Conservation (phyloP, 179 eudicot genomes). For the Carnegiea gigantea region DNA sequence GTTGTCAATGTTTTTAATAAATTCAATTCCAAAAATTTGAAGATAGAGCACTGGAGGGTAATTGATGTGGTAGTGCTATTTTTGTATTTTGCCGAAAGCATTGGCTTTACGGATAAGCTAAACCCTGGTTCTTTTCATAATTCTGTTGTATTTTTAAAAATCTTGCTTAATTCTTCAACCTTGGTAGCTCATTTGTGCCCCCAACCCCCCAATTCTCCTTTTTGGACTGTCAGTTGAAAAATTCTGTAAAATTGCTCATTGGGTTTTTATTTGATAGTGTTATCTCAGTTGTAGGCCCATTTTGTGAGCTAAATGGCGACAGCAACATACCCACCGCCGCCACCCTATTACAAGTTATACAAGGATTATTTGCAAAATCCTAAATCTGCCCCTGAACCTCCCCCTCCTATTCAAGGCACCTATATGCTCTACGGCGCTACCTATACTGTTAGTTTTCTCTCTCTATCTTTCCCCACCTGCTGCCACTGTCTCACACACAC, state of each 20-base stretch:
- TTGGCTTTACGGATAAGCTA: neutral
- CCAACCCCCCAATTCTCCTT: neutral
- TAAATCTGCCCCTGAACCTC: slow-evolving; percentile 69
- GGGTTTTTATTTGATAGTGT: neutral
- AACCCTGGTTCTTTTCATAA: neutral
- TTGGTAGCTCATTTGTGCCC: neutral
- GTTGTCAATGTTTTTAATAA: neutral
- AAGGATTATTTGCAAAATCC: slow-evolving; percentile 67
- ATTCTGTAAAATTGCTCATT: neutral
- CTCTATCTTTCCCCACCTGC: neutral
- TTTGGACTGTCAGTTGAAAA: neutral
- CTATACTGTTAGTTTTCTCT: slow-evolving; percentile 53
- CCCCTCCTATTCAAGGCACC: slow-evolving; percentile 76
- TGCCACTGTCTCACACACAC: neutral
- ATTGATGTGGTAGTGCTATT: neutral
- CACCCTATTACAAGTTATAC: slow-evolving; percentile 83
- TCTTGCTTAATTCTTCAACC: neutral
- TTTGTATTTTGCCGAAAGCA: neutral
- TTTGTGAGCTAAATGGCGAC: slow-evolving; percentile 36
- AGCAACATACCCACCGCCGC: slow-evolving; percentile 91
- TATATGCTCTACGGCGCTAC: slow-evolving; percentile 67
- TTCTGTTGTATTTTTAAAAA: neutral
- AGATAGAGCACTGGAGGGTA: neutral
- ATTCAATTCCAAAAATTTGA: no score
- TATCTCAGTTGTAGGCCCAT: neutral